A percentile compares a stretch with the other conserved stretches of the same genome.
phyloP scores from a whole-genome alignment of 202 grass and related monocot species.

The Hordeum pubiflorum region DNA sequence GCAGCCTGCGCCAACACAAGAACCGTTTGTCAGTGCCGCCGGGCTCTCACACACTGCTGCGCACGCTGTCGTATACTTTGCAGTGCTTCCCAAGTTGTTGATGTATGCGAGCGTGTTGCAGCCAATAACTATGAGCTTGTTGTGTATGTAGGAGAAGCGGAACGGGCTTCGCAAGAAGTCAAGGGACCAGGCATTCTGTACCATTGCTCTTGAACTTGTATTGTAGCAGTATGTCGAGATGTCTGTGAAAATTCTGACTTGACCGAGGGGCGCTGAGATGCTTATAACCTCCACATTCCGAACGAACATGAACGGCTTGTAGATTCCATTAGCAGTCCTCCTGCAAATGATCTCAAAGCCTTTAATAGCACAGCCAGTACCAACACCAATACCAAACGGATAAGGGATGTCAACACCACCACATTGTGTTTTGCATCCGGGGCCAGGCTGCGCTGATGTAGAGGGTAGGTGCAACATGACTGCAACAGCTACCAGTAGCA shows the following conservation, averaged over 20 bases:
- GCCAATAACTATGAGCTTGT: constrained; percentile 36
- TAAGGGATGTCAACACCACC: constrained; percentile 4
- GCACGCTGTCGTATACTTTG: not conserved
- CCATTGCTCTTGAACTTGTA: not conserved
- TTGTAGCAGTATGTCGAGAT: constrained; percentile 18
- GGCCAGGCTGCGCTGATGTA: constrained; percentile 6
- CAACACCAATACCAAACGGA: constrained; percentile 32
- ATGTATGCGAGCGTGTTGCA: constrained; percentile 35
- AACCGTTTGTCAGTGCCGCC: not conserved
- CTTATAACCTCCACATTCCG: not conserved
- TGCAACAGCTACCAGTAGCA: not conserved
- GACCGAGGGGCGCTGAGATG: not conserved
- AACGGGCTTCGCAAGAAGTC: not conserved
- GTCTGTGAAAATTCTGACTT: not conserved
- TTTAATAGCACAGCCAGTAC: not conserved
- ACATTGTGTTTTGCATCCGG: not conserved
- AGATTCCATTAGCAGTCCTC: not conserved
- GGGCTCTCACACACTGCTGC: not conserved
- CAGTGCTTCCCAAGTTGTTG: not conserved
- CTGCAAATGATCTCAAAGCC: constrained; percentile 10
- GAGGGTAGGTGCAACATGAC: not conserved
- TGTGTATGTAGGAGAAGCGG: constrained; percentile 19
- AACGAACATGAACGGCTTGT: not conserved
- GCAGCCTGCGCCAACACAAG: not conserved
- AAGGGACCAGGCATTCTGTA: fast-evolving